These are phyloP conservation scores for Rhizophlyctis rosea DNA, from an alignment of 192 early-diverging fungal genomes.

Conservation along the genomic window DNA sequence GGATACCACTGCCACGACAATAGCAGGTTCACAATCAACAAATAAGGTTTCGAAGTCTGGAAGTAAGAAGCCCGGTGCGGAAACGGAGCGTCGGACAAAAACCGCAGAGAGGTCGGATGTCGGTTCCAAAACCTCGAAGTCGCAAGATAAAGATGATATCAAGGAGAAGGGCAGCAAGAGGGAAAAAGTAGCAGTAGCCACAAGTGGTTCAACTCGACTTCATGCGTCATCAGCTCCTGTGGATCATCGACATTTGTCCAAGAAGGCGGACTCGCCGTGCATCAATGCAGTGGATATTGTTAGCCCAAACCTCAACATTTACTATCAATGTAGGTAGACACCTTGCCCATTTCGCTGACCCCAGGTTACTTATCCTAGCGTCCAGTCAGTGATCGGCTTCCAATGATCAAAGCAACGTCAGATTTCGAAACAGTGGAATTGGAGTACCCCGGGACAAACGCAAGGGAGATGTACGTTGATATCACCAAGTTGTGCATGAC, in stretches of 20 bases:
- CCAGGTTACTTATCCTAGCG: background rate
- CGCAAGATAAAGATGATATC: background rate
- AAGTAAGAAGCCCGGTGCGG: background rate
- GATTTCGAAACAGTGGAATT: constrained; percentile 30
- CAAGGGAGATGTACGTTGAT: constrained; percentile 36
- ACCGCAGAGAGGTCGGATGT: background rate
- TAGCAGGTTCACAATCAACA: background rate
- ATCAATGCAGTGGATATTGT: constrained; percentile 13
- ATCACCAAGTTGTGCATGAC: constrained; percentile 14
- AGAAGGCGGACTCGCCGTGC: constrained; percentile 24
- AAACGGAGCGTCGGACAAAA: background rate
- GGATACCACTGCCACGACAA: background rate
- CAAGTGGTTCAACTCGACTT: too few species aligned
- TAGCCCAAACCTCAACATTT: constrained; percentile 1
- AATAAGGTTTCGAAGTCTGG: background rate
- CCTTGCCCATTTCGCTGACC: background rate
- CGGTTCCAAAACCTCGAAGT: background rate
- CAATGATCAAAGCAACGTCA: background rate
- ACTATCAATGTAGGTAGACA: constrained; percentile 11
- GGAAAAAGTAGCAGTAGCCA: background rate
- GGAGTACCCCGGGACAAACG: constrained; percentile 38
- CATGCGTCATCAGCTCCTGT: background rate
- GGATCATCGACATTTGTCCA: constrained; percentile 24
- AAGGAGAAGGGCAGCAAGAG: background rate
- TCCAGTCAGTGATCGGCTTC: background rate